These are phyloP conservation scores for Taphrina confusa DNA, from an alignment of 1,139 yeast genomes.

Conservation along the genomic window DNA sequence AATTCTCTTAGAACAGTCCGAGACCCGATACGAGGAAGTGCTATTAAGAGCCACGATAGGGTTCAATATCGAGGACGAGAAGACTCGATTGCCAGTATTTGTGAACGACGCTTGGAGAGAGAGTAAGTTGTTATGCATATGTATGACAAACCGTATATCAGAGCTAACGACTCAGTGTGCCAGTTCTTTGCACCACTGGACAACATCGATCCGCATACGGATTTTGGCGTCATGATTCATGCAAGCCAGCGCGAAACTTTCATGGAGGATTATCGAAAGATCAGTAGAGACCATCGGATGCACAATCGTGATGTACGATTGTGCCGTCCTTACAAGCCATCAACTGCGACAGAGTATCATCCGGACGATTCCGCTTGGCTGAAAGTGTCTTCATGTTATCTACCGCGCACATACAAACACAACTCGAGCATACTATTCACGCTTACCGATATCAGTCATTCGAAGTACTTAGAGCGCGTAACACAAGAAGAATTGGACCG, in stretches of 20 bases:
- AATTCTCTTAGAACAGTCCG: not conserved
- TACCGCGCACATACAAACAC: constrained; percentile 4
- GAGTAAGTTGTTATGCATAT: not conserved
- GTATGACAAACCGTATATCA: not conserved
- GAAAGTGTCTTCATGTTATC: not conserved
- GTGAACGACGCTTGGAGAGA: constrained; percentile 21
- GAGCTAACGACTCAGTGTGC: not conserved
- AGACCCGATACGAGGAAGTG: constrained; percentile 8
- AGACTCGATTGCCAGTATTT: constrained; percentile 3
- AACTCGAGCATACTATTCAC: not conserved
- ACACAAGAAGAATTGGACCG: constrained; percentile 1
- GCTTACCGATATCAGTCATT: constrained; percentile 1
- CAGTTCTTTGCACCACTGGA: not conserved
- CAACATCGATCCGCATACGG: not conserved
- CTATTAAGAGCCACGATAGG: constrained; percentile 1
- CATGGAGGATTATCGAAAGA: not conserved
- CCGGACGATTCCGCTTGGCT: constrained; percentile 15
- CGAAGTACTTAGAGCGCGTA: not conserved
- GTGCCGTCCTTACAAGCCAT: not conserved
- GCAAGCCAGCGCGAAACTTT: not conserved
- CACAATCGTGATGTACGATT: constrained; percentile 10
- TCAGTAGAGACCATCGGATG: not conserved
- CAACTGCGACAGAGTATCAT: not conserved
- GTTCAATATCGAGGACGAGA: constrained; percentile 13
- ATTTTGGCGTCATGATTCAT: not conserved